Conservation (phyloP, 495 filamentous ascomycete genomes). For the Pseudomonodictys pantanalensis region DNA sequence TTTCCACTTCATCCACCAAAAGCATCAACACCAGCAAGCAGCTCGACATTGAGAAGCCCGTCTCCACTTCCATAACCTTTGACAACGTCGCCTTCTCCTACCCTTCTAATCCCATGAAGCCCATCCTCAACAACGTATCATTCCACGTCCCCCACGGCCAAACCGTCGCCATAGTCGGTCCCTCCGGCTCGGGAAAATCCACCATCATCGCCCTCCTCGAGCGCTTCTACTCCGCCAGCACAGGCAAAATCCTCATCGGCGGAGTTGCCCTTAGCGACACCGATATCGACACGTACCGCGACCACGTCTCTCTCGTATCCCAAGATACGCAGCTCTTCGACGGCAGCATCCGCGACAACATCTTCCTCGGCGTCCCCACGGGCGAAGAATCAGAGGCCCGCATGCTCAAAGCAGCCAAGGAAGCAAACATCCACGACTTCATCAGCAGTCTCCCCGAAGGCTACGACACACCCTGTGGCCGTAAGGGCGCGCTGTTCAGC, state of each 20-base stretch:
- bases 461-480: conserved; percentile 64
- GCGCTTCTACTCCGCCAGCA: conserved; percentile 33
- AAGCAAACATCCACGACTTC: conserved; percentile 89
- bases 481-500: conserved; percentile 38
- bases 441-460: conserved; percentile 54
- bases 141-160: conserved; percentile 25
- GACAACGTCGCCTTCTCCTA: conserved; percentile 64
- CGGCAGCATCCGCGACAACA: conserved; percentile 76
- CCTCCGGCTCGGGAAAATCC: conserved; percentile 34
- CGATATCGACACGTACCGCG: conserved; percentile 54
- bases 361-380: conserved; percentile 54
- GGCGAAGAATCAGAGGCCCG: conserved; percentile 64
- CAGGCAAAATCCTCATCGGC: conserved; percentile 25
- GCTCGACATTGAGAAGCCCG: neutral
- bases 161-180: conserved; percentile 33
- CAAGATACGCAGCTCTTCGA: conserved; percentile 86
- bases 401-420: conserved; percentile 70
- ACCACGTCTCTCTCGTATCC: conserved; percentile 70
- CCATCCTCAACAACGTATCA: conserved; percentile 20
- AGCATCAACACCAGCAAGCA: neutral
- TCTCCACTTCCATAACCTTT: conserved; percentile 49
- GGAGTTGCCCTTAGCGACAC: neutral
- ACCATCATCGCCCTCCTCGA: conserved; percentile 34
- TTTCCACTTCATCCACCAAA: neutral
- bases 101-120: conserved; percentile 50